These are phyloP conservation scores for Mycothermus thermophilus DNA, from an alignment of 495 filamentous ascomycete species.

Conservation along the genomic window DNA sequence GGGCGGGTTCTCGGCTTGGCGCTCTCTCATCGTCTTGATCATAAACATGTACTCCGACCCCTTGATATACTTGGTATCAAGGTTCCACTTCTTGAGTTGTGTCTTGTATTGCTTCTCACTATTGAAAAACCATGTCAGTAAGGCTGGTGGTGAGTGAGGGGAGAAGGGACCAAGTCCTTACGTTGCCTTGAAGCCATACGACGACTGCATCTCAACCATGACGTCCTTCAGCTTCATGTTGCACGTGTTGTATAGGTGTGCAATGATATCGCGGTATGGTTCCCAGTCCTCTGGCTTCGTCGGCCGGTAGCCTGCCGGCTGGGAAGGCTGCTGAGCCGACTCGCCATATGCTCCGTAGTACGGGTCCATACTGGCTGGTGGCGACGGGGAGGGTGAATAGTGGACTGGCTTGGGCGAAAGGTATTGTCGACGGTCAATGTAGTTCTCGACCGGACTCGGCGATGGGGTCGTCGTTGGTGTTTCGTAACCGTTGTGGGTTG, in stretches of 20 bases:
- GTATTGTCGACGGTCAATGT: too few species aligned
- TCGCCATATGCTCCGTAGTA: constrained; percentile 6
- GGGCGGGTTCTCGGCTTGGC: constrained; percentile 15
- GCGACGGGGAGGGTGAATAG: neutral
- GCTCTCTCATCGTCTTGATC: constrained; percentile 19
- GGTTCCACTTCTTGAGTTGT: constrained; percentile 27
- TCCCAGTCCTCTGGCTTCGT: constrained; percentile 27
- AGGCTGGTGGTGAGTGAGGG: neutral
- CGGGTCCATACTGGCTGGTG: constrained; percentile 6
- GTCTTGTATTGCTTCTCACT: constrained; percentile 28
- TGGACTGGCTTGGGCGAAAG: neutral
- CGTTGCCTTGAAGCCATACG: constrained; percentile 24
- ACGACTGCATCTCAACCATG: constrained; percentile 20
- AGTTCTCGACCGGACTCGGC: too few species aligned
- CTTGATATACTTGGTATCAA: constrained; percentile 29
- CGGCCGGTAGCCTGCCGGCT: constrained; percentile 12
- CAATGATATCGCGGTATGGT: constrained; percentile 21
- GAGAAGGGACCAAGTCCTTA: constrained; percentile 3
- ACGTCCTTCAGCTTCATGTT: constrained; percentile 26
- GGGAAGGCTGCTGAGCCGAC: constrained; percentile 1
- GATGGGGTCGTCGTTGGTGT: too few species aligned
- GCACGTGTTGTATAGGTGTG: constrained; percentile 20
- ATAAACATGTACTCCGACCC: constrained; percentile 25
- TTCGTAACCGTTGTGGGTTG: too few species aligned
- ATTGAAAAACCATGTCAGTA: neutral